A percentile compares a stretch with the other conserved stretches of the same genome.
phyloP scores from a whole-genome alignment of 805 yeast genomes.

The Ogataea pignaliae region DNA sequence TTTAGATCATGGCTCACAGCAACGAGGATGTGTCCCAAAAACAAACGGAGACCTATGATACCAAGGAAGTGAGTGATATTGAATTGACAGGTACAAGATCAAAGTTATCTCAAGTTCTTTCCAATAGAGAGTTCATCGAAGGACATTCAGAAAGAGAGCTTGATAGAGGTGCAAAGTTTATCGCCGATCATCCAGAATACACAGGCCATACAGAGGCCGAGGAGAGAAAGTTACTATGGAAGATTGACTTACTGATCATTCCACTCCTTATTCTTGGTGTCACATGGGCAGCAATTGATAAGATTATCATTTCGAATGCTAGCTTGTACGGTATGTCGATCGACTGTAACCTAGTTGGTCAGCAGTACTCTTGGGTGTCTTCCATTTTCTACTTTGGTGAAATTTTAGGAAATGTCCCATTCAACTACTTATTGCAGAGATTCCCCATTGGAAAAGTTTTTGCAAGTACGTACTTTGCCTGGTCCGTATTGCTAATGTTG shows the following conservation, averaged over 20 bases:
- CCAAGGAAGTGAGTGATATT: too few relatives aligned
- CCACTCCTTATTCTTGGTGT: slow-evolving; percentile 19
- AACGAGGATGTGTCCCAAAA: too few relatives aligned
- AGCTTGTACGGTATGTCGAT: slow-evolving; percentile 41
- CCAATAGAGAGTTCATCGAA: neutral
- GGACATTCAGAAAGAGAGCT: slow-evolving; percentile 4
- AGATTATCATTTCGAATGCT: slow-evolving; percentile 21
- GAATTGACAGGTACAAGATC: neutral
- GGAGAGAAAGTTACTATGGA: slow-evolving; percentile 13
- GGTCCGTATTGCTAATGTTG: slow-evolving; percentile 42
- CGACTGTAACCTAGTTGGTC: slow-evolving; percentile 43
- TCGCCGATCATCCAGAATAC: slow-evolving; percentile 22
- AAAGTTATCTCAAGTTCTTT: neutral
- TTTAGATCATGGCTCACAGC: too few relatives aligned
- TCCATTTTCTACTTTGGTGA: slow-evolving; percentile 49
- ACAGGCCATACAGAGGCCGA: slow-evolving; percentile 18
- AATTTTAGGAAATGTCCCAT: slow-evolving; percentile 38
- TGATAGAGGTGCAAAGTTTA: slow-evolving; percentile 24
- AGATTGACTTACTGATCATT: slow-evolving; percentile 17
- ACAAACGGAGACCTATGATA: too few relatives aligned
- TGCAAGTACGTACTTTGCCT: slow-evolving; percentile 30
- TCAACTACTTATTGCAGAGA: slow-evolving; percentile 38
- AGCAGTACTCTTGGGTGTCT: slow-evolving; percentile 45
- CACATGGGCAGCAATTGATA: slow-evolving; percentile 20
- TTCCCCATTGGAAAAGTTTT: slow-evolving; percentile 37